These are phyloP conservation scores for Saccharomycopsis javanensis DNA, from an alignment of 805 yeast genomes.

Conservation along the genomic window DNA sequence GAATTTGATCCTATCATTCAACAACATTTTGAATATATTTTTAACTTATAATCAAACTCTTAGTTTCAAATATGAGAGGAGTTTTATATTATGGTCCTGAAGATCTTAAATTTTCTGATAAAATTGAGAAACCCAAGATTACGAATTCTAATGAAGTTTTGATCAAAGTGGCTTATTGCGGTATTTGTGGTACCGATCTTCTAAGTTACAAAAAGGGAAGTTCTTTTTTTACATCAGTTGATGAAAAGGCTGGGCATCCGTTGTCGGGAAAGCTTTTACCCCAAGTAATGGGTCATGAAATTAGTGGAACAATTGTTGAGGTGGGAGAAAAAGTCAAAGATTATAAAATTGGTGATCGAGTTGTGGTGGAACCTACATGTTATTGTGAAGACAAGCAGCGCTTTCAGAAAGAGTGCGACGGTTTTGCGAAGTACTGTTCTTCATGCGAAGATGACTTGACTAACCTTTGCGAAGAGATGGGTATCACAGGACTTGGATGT, in stretches of 20 bases:
- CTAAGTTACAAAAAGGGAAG: constrained; percentile 52
- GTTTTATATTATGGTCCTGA: constrained; percentile 32
- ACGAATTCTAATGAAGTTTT: constrained; percentile 32
- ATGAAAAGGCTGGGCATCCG: constrained; percentile 25
- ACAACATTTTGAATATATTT: no score
- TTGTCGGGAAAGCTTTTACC: constrained; percentile 36
- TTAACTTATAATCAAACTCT: no score
- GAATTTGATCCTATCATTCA: no score
- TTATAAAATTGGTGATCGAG: constrained; percentile 46
- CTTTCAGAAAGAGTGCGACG: constrained; percentile 12
- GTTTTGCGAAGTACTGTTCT: constrained; percentile 27
- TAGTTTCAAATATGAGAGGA: constrained; percentile 29
- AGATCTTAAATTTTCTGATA: constrained; percentile 29
- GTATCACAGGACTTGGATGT: constrained; percentile 41
- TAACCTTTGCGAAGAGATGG: constrained; percentile 36
- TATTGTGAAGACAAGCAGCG: constrained; percentile 32
- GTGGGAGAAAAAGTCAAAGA: constrained; percentile 38
- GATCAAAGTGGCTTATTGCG: constrained; percentile 40
- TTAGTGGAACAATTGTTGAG: constrained; percentile 36
- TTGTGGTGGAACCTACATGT: constrained; percentile 42
- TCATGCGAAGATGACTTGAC: constrained; percentile 36
- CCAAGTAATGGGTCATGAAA: constrained; percentile 48
- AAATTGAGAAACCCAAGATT: constrained; percentile 24
- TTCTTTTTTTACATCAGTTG: constrained; percentile 37
- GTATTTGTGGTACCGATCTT: constrained; percentile 57